Percentiles rank a stretch among this genome's conserved stretches.
These are phyloP conservation scores for Zygotorulaspora chibaensis DNA, from an alignment of 805 yeast genomes.

Conservation along the genomic window DNA sequence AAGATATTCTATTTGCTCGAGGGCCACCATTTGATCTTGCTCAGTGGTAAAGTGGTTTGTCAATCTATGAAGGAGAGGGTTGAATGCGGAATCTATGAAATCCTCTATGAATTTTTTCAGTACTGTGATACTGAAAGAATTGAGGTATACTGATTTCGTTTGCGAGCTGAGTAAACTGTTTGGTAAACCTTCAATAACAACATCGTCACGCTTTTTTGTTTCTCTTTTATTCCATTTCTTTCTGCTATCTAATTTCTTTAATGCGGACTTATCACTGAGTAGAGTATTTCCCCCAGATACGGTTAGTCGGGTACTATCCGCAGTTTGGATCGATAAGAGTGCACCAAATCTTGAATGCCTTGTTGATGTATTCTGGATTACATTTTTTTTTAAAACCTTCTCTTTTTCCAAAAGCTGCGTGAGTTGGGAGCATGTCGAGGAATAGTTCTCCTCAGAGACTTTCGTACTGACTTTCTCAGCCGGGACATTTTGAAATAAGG, in stretches of 20 bases:
- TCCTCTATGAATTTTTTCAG: slow-evolving; percentile 48
- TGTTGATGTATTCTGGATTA: slow-evolving; percentile 51
- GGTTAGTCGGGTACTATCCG: slow-evolving; percentile 53
- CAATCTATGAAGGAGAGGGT: slow-evolving; percentile 53
- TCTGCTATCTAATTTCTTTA: slow-evolving; percentile 61
- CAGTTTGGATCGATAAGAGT: slow-evolving; percentile 63
- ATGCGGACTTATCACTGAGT: slow-evolving; percentile 45
- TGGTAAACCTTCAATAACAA: slow-evolving; percentile 33
- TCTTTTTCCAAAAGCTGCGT: slow-evolving; percentile 58
- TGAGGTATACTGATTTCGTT: slow-evolving; percentile 28
- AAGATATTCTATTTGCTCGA: slow-evolving; percentile 46
- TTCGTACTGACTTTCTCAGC: neutral
- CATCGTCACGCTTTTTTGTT: slow-evolving; percentile 28
- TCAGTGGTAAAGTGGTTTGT: slow-evolving; percentile 45
- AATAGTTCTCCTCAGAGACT: slow-evolving; percentile 3
- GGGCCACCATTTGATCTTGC: slow-evolving; percentile 31
- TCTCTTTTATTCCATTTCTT: slow-evolving; percentile 58
- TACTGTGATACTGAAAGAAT: slow-evolving; percentile 29
- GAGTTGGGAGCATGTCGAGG: slow-evolving; percentile 41
- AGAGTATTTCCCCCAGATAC: slow-evolving; percentile 72
- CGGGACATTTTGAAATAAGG: slow-evolving; percentile 11
- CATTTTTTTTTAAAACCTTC: slow-evolving; percentile 44
- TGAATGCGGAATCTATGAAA: slow-evolving; percentile 72
- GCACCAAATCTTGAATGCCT: slow-evolving; percentile 94
- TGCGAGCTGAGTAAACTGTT: slow-evolving; percentile 25